Percentiles rank a stretch among this genome's conserved stretches.
Conservation (phyloP, 805 yeast genomes). For the Candida lessepsii region DNA sequence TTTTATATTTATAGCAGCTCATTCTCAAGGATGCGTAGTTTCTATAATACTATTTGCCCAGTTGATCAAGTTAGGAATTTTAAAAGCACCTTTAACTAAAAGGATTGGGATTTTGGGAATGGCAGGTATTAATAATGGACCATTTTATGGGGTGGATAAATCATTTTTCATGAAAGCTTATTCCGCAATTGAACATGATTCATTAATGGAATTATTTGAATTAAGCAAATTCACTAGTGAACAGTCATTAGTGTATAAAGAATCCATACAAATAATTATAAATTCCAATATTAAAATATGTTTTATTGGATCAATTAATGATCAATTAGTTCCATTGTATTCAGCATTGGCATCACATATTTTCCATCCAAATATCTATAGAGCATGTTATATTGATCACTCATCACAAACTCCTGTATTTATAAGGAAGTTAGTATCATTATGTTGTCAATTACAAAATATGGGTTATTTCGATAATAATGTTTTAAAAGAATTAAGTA, state of each 20-base stretch:
- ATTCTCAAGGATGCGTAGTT: constrained; percentile 96
- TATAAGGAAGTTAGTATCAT: constrained; percentile 67
- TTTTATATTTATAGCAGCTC: constrained; percentile 87
- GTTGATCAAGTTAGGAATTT: constrained; percentile 57
- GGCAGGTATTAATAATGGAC: constrained; percentile 97
- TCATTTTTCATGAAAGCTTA: constrained; percentile 81
- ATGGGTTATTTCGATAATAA: constrained; percentile 83
- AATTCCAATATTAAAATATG: constrained; percentile 72
- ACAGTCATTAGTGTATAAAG: constrained; percentile 69
- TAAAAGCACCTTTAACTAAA: constrained; percentile 38
- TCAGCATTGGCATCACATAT: constrained; percentile 82
- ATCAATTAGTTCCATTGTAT: constrained; percentile 90
- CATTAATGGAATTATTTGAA: constrained; percentile 82
- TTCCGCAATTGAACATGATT: constrained; percentile 85
- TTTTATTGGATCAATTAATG: constrained; percentile 87
- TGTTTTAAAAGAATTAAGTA: constrained; percentile 78
- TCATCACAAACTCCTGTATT: constrained; percentile 76
- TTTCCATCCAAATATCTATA: constrained; percentile 83
- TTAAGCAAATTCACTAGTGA: constrained; percentile 74
- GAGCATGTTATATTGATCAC: constrained; percentile 88
- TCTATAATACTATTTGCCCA: constrained; percentile 74
- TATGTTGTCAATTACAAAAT: constrained; percentile 74
- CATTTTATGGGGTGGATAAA: constrained; percentile 87
- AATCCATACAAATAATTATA: constrained; percentile 63
- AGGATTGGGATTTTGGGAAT: constrained; percentile 76